Percentiles rank a stretch among this genome's conserved stretches.
Conservation (phyloP, 2,329 filamentous ascomycete species). For the Trichoderma cornu-damae region DNA sequence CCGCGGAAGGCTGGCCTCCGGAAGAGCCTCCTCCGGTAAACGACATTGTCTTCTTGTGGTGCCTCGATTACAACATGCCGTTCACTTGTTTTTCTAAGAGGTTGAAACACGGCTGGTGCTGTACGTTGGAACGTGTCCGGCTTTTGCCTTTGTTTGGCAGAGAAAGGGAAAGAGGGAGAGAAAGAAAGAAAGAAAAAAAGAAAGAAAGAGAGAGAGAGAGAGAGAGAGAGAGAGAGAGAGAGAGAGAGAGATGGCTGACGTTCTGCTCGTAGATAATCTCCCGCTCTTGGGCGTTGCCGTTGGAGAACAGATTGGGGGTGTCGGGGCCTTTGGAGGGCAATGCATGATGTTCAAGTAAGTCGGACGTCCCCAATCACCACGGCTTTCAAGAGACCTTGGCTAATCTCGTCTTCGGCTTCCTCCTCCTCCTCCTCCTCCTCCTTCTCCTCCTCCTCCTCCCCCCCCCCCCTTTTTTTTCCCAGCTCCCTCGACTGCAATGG, state of each 20-base stretch:
- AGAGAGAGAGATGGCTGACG: not conserved
- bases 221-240: no score
- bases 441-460: not conserved
- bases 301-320: not conserved
- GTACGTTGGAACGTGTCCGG: no score
- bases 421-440: not conserved
- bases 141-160: no score
- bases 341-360: constrained; percentile 13
- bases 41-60: constrained; percentile 9
- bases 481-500: not conserved
- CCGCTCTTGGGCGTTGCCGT: not conserved
- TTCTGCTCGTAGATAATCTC: not conserved
- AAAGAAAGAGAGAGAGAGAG: no score
- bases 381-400: not conserved
- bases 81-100: not conserved
- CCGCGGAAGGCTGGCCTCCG: not conserved
- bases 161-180: no score
- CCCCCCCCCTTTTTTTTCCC: no score
- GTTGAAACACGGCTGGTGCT: constrained; percentile 7
- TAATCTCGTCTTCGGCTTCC: no score
- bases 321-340: not conserved
- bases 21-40: not conserved
- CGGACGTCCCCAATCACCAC: not conserved
- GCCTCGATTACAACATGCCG: not conserved
- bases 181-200: no score